These are phyloP conservation scores for Fusarium sp. DNA, from an alignment of 2,329 filamentous ascomycete species.

Conservation along the genomic window DNA sequence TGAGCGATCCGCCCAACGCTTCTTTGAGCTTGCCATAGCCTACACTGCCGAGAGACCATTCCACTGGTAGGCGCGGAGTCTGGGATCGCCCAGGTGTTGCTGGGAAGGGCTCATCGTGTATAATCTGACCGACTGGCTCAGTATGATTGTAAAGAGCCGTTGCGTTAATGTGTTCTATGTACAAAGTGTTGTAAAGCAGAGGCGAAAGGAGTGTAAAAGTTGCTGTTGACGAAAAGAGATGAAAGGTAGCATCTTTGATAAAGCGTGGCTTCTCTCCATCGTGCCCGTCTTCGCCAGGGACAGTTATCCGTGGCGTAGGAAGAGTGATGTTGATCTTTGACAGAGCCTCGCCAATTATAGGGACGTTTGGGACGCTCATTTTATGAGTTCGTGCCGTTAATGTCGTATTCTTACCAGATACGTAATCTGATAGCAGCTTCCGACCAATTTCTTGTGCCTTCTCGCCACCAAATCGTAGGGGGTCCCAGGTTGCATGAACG, in stretches of 20 bases:
- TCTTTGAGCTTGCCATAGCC: slow-evolving; percentile 86
- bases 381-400: slow-evolving; percentile 80
- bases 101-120: slow-evolving; percentile 79
- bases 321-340: slow-evolving; percentile 79
- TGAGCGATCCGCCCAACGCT: slow-evolving; percentile 83
- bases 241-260: slow-evolving; percentile 87
- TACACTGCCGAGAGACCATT: slow-evolving; percentile 80
- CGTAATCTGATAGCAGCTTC: slow-evolving; percentile 84
- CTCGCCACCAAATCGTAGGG: slow-evolving; percentile 71
- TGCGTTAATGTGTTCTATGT: slow-evolving; percentile 84
- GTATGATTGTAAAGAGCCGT: slow-evolving; percentile 87
- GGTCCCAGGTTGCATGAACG: slow-evolving; percentile 81
- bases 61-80: slow-evolving; percentile 84
- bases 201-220: slow-evolving; percentile 88
- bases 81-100: slow-evolving; percentile 80
- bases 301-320: slow-evolving; percentile 74
- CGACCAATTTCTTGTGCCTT: slow-evolving; percentile 72
- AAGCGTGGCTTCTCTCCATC: slow-evolving; percentile 68
- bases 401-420: slow-evolving; percentile 89
- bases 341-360: slow-evolving; percentile 78
- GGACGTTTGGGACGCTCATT: slow-evolving; percentile 79
- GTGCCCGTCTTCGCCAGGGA: slow-evolving; percentile 63
- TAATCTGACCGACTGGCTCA: slow-evolving; percentile 81
- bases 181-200: slow-evolving; percentile 77
- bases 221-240: slow-evolving; percentile 87